Evolutionary conservation across 495 filamentous ascomycete genomes (phyloP).

Genomic region (Neurospora sp.): DNA sequence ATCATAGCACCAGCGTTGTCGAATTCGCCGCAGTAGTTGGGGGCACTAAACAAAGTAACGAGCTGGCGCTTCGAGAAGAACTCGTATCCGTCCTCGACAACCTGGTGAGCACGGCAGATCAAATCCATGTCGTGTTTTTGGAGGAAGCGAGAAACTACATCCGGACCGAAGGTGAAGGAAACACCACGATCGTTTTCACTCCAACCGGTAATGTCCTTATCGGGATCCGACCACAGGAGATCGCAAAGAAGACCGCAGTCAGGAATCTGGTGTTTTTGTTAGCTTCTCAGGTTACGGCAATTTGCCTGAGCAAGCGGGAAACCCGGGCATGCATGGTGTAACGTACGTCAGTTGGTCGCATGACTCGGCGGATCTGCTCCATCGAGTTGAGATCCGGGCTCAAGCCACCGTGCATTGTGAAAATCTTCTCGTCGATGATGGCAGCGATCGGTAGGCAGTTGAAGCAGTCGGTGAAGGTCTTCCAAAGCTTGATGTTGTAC

Average conservation of each 20-base stretch:
- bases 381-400: slow-evolving; percentile 98
- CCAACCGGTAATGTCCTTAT: slow-evolving; percentile 99
- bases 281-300: slow-evolving; percentile 12
- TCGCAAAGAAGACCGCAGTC: slow-evolving; percentile 97
- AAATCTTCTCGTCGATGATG: slow-evolving; percentile 99
- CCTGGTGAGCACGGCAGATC: slow-evolving; percentile 97
- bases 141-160: slow-evolving; percentile 94
- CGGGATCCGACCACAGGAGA: slow-evolving; percentile 95
- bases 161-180: slow-evolving; percentile 98
- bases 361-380: slow-evolving; percentile 98
- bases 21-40: slow-evolving; percentile 99
- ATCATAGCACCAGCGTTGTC: slow-evolving; percentile 99
- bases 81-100: slow-evolving; percentile 98
- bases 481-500: slow-evolving; percentile 99
- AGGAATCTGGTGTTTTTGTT: slow-evolving; percentile 61
- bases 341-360: slow-evolving; percentile 94
- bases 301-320: background rate
- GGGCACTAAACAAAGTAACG: slow-evolving; percentile 94
- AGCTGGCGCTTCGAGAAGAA: slow-evolving; percentile 99
- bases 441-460: slow-evolving; percentile 99
- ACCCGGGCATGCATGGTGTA: background rate
- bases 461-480: slow-evolving; percentile 99
- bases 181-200: slow-evolving; percentile 98
- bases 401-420: slow-evolving; percentile 98
- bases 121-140: slow-evolving; percentile 99